Percentiles rank a stretch among this genome's conserved stretches.
These are phyloP conservation scores for Colletotrichum sp. DNA, from an alignment of 2,329 filamentous ascomycete species.

Conservation along the genomic window DNA sequence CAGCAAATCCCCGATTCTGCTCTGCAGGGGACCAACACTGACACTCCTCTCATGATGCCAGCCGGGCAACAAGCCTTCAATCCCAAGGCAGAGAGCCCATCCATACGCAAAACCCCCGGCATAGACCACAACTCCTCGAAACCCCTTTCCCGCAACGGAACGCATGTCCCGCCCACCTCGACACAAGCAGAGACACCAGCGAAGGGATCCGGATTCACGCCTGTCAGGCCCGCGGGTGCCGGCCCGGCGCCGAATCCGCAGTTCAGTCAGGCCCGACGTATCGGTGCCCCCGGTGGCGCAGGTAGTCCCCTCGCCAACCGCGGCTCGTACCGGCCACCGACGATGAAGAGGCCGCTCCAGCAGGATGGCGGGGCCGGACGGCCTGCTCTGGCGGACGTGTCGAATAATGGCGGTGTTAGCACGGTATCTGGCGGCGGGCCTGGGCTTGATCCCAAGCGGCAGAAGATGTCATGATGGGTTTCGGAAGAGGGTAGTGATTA, in stretches of 20 bases:
- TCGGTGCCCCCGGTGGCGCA: slow-evolving; percentile 60
- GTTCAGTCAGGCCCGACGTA: slow-evolving; percentile 59
- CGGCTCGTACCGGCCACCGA: slow-evolving; percentile 63
- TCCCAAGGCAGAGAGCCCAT: slow-evolving; percentile 78
- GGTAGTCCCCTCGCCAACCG: slow-evolving; percentile 65
- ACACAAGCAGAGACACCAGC: slow-evolving; percentile 19
- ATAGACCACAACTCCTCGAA: slow-evolving; percentile 82
- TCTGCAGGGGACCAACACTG: slow-evolving; percentile 44
- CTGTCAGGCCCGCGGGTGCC: slow-evolving; percentile 6
- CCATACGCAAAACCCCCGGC: slow-evolving; percentile 87
- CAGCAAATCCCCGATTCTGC: slow-evolving; percentile 55
- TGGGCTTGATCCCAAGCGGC: slow-evolving; percentile 55
- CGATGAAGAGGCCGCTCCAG: slow-evolving; percentile 44
- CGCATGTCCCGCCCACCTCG: slow-evolving; percentile 53
- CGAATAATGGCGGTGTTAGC: slow-evolving; percentile 45
- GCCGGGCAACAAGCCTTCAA: slow-evolving; percentile 66
- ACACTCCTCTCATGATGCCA: slow-evolving; percentile 43
- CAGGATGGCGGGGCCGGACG: slow-evolving; percentile 33
- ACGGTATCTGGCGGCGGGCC: slow-evolving; percentile 23
- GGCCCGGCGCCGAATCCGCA: slow-evolving; percentile 52
- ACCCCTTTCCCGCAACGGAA: slow-evolving; percentile 66
- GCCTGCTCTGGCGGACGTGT: slow-evolving; percentile 55
- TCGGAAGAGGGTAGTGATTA: background rate
- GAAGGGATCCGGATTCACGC: slow-evolving; percentile 23
- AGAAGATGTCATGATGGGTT: slow-evolving; percentile 41